A percentile compares a stretch with the other conserved stretches of the same genome.
These are phyloP conservation scores for Exophiala lecanii-corni DNA, from an alignment of 2,329 filamentous ascomycete species.

Conservation along the genomic window DNA sequence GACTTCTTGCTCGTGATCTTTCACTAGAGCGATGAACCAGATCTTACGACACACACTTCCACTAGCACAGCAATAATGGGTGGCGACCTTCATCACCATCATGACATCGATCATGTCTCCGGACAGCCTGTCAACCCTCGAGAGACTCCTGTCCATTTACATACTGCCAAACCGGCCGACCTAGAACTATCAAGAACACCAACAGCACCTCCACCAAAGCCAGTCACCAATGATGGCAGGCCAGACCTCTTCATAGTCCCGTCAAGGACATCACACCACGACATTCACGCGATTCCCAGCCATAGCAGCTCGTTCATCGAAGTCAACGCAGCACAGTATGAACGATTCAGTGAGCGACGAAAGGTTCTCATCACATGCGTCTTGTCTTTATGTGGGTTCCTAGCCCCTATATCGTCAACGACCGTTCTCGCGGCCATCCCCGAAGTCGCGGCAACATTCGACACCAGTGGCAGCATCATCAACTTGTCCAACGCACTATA, in stretches of 20 bases:
- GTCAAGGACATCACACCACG: slow-evolving; percentile 32
- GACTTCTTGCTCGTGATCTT: too few relatives aligned
- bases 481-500: slow-evolving; percentile 73
- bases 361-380: slow-evolving; percentile 66
- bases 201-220: slow-evolving; percentile 4
- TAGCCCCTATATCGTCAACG: slow-evolving; percentile 71
- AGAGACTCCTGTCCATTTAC: slow-evolving; percentile 7
- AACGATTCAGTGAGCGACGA: slow-evolving; percentile 55
- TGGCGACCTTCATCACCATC: slow-evolving; percentile 21
- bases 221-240: slow-evolving; percentile 4
- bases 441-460: slow-evolving; percentile 63
- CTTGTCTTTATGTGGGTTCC: slow-evolving; percentile 68
- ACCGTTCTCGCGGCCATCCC: slow-evolving; percentile 69
- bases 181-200: slow-evolving; percentile 12
- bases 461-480: slow-evolving; percentile 64
- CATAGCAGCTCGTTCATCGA: slow-evolving; percentile 28
- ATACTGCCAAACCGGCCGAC: too few relatives aligned
- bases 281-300: slow-evolving; percentile 22
- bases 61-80: slow-evolving; percentile 11
- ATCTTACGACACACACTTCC: background rate
- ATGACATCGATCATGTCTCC: slow-evolving; percentile 12
- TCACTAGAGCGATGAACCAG: too few relatives aligned
- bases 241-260: slow-evolving; percentile 29
- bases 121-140: slow-evolving; percentile 4
- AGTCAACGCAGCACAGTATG: slow-evolving; percentile 55